A percentile compares a stretch with the other conserved stretches of the same genome.
Conservation (phyloP, 805 yeast species). For the Saccharomyces mikatae region DNA sequence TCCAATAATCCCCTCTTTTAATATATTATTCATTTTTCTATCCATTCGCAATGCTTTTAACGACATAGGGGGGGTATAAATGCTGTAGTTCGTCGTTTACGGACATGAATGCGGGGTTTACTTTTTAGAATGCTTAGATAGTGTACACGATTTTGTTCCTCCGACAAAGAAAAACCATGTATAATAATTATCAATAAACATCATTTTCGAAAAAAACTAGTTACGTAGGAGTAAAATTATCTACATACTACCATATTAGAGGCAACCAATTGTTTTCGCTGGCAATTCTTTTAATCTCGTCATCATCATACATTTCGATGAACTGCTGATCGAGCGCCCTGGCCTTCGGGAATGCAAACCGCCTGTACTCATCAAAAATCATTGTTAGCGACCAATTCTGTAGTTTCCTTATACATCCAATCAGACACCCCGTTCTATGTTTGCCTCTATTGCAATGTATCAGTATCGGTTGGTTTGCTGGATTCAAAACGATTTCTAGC, state of each 20-base stretch:
- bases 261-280: conserved; percentile 52
- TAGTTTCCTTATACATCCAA: conserved; percentile 81
- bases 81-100: neutral
- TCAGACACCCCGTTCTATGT: conserved; percentile 93
- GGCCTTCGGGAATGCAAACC: conserved; percentile 91
- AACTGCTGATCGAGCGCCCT: conserved; percentile 94
- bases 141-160: neutral
- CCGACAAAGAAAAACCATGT: neutral
- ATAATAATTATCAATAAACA: neutral
- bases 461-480: conserved; percentile 81
- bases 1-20: neutral
- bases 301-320: conserved; percentile 78
- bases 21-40: neutral
- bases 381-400: conserved; percentile 91
- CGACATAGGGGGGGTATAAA: neutral
- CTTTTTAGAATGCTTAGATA: neutral
- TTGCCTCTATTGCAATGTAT: conserved; percentile 96
- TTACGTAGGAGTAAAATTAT: neutral
- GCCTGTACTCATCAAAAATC: conserved; percentile 91
- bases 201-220: neutral
- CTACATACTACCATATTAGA: conserved; percentile 46
- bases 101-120: neutral
- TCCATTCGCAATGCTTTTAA: neutral
- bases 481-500: conserved; percentile 69
- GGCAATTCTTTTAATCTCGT: conserved; percentile 51